phyloP scores from a whole-genome alignment of 1,284 basidiomycete genomes.

The Neonothopanus nambi region DNA sequence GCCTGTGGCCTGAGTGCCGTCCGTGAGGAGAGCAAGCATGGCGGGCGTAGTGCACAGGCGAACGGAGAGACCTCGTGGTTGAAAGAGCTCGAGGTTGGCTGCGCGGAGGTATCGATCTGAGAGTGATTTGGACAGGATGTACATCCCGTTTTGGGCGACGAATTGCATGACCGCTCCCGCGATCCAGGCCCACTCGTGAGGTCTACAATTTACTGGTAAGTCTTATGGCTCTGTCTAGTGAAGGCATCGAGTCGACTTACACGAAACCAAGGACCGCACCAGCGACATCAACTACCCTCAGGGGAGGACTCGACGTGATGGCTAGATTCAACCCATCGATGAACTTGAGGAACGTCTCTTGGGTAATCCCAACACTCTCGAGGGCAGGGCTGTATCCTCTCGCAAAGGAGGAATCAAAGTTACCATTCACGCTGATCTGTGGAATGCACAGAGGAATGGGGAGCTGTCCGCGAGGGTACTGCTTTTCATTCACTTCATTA shows the following conservation, averaged over 20 bases:
- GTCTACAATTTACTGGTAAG: slow-evolving; percentile 9
- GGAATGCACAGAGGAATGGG: slow-evolving; percentile 19
- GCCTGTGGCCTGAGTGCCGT: no score
- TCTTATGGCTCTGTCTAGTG: no score
- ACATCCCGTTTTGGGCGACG: slow-evolving; percentile 22
- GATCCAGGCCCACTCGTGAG: slow-evolving; percentile 26
- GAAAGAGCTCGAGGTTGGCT: slow-evolving; percentile 27
- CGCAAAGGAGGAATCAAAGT: slow-evolving; percentile 21
- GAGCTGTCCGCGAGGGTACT: no score
- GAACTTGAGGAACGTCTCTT: slow-evolving; percentile 22
- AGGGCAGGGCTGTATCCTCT: slow-evolving; percentile 20
- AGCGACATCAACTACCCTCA: slow-evolving; percentile 21
- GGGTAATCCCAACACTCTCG: slow-evolving; percentile 17
- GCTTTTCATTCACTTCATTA: no score
- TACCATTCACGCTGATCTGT: slow-evolving; percentile 11
- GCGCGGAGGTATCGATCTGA: slow-evolving; percentile 30
- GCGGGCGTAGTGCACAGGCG: slow-evolving; percentile 29
- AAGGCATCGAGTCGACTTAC: slow-evolving; percentile 13
- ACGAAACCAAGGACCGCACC: slow-evolving; percentile 24
- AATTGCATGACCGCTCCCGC: slow-evolving; percentile 23
- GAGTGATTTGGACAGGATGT: slow-evolving; percentile 28
- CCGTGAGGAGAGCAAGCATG: slow-evolving; percentile 23
- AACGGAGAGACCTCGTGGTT: slow-evolving; percentile 26
- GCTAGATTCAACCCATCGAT: slow-evolving; percentile 26
- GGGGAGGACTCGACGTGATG: slow-evolving; percentile 21